Evolutionary conservation across 345 rosid genomes (phyloP).

Genomic region (Crucihimalaya himalaica): DNA sequence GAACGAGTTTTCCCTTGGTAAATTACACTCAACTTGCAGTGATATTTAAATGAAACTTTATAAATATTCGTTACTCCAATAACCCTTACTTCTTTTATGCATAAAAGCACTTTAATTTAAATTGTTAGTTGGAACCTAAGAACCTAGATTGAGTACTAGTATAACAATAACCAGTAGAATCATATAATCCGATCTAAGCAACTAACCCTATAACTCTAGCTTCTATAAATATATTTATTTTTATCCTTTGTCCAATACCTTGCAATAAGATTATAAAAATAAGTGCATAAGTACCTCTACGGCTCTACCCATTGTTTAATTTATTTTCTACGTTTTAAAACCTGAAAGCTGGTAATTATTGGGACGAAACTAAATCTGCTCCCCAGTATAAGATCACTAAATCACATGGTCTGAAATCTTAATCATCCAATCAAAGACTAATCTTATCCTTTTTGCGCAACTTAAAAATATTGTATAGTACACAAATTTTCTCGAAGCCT

Average conservation of each 20-base stretch:
- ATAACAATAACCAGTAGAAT: slow-evolving; percentile 3
- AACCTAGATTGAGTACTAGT: slow-evolving; percentile 6
- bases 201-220: slow-evolving; percentile 35
- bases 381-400: slow-evolving; percentile 34
- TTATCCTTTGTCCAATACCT: slow-evolving; percentile 1
- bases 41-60: background rate
- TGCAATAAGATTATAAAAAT: slow-evolving; percentile 6
- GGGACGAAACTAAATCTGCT: slow-evolving; percentile 36
- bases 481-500: slow-evolving; percentile 30
- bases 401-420: slow-evolving; percentile 40
- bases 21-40: background rate
- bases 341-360: slow-evolving; percentile 29
- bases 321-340: slow-evolving; percentile 9
- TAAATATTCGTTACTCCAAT: slow-evolving; percentile 14
- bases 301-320: slow-evolving; percentile 1
- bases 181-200: slow-evolving; percentile 27
- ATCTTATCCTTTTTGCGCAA: background rate
- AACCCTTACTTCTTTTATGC: background rate
- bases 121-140: slow-evolving; percentile 31
- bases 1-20: background rate
- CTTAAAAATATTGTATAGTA: slow-evolving; percentile 27
- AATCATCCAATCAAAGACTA: slow-evolving; percentile 31
- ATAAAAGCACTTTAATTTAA: background rate
- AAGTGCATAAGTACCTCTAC: slow-evolving; percentile 18
- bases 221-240: background rate